These are phyloP conservation scores for Ophiostoma novo-ulmi DNA, from an alignment of 2,329 filamentous ascomycete genomes.

Conservation along the genomic window DNA sequence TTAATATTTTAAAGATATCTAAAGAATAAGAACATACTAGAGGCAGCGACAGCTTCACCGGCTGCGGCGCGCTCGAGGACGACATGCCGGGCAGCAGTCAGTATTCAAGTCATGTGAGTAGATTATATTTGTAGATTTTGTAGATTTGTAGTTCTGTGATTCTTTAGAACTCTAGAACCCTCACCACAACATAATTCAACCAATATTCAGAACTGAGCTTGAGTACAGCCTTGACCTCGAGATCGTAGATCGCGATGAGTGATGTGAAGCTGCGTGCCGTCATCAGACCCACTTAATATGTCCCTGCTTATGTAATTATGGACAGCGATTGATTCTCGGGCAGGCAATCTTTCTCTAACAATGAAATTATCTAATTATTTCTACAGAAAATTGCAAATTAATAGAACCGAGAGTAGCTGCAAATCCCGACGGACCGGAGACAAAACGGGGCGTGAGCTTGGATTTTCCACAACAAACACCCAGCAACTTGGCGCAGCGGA, in stretches of 20 bases:
- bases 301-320: neutral
- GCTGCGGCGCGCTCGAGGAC: constrained; percentile 51
- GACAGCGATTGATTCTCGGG: neutral
- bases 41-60: constrained; percentile 76
- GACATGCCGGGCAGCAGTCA: constrained; percentile 42
- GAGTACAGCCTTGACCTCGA: neutral
- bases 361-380: too few relatives aligned
- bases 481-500: constrained; percentile 15
- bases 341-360: neutral
- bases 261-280: neutral
- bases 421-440: neutral
- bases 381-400: too few relatives aligned
- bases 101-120: constrained; percentile 19
- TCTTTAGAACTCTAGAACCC: neutral
- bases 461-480: neutral
- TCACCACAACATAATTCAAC: neutral
- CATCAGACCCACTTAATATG: neutral
- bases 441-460: neutral
- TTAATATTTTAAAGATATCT: too few relatives aligned
- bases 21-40: constrained; percentile 44
- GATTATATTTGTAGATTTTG: too few relatives aligned
- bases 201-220: neutral
- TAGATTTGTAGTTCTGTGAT: neutral
- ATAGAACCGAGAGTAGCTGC: too few relatives aligned
- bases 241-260: neutral